Base-by-base conservation (phyloP, 2,329 filamentous ascomycete genomes). In the Beauveria varroae region DNA sequence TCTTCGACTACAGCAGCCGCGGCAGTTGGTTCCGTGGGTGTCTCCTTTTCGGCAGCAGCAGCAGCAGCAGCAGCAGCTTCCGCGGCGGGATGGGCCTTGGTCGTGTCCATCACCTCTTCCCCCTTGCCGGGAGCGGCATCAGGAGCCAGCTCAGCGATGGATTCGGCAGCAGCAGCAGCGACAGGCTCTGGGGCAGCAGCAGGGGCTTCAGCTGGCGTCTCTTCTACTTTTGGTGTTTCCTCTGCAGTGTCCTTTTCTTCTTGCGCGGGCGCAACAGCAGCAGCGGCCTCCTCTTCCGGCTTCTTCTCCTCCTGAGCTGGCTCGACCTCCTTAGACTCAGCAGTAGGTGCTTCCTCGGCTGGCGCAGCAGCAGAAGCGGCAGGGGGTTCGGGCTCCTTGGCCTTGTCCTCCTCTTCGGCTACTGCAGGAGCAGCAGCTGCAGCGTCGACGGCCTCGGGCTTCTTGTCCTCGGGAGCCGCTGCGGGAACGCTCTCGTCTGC, bases 131-230 rank as follows among this genome's bases (percentile, higher is more conserved):
- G 16, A 9, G 26, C 22, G 10, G 47, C 30, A 10, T 44, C 54
- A 18, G 49, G n/a, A 18, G 50, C 28, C 6, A 46, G 10, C 22
- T 34, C 53, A 1, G 43, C 20, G 49, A 66, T 65, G 4, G 51
- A 40, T 22, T 63, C 56, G 20, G 52, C 14, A 28, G 56, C 57
- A 51, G 52, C 20, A 34, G 64, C 63, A 8, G 47, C 28, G 14
- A 51, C 43, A 28, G 46, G 50, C 14, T 44, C 60, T 24, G 14
- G n/a, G n/a, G 30, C 20, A 14, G 37, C 34, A 1, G 58, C 12
- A 3, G 56, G 37, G 22, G 57, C 65, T 34, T 63, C 49, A 20
- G 54, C 54, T 16, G 37, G 40, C n/a, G 53, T 14, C n/a, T 60
- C 49, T 14, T 52, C 53, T 43, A 52, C 22, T 24, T 50, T 41